Evolutionary conservation across 2,329 filamentous ascomycete genomes (phyloP).

Genomic region (Penicillium sp.): DNA sequence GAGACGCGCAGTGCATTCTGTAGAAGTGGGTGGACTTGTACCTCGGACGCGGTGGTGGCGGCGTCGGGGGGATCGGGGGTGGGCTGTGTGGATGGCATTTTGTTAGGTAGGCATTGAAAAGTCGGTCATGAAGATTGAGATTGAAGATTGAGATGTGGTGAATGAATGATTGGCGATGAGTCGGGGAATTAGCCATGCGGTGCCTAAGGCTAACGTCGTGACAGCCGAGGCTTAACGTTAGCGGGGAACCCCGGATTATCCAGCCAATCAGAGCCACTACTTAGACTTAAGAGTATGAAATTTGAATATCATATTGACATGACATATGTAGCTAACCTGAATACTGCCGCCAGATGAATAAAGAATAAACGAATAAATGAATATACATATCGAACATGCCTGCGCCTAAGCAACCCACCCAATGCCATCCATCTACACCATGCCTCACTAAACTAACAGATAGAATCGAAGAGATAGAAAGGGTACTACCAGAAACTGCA

Average conservation of each 20-base stretch:
- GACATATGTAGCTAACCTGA: background rate
- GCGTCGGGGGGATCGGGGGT: background rate
- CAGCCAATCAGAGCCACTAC: background rate
- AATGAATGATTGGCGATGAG: too few species aligned
- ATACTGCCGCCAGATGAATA: background rate
- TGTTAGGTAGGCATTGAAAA: background rate
- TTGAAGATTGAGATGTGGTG: background rate
- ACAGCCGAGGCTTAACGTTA: conserved; percentile 4
- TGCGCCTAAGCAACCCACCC: conserved; percentile 2
- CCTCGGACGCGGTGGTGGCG: background rate
- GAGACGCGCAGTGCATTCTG: conserved; percentile 85
- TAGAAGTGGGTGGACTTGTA: conserved; percentile 62
- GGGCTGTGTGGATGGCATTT: conserved; percentile 4
- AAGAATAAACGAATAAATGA: background rate
- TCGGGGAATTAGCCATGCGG: too few species aligned
- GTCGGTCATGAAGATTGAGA: background rate
- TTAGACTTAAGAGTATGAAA: too few species aligned
- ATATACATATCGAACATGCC: conserved; percentile 5
- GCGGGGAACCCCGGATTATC: conserved; percentile 6
- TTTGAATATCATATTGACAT: too few species aligned
- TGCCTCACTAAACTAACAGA: background rate
- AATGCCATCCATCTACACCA: background rate
- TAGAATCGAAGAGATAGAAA: background rate
- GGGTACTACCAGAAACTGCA: conserved; percentile 89
- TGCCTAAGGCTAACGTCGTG: too few species aligned